A percentile compares a stretch with the other conserved stretches of the same genome.
phyloP scores from a whole-genome alignment of 352 stramenopile species.

The Elongisporangium undulatum region DNA sequence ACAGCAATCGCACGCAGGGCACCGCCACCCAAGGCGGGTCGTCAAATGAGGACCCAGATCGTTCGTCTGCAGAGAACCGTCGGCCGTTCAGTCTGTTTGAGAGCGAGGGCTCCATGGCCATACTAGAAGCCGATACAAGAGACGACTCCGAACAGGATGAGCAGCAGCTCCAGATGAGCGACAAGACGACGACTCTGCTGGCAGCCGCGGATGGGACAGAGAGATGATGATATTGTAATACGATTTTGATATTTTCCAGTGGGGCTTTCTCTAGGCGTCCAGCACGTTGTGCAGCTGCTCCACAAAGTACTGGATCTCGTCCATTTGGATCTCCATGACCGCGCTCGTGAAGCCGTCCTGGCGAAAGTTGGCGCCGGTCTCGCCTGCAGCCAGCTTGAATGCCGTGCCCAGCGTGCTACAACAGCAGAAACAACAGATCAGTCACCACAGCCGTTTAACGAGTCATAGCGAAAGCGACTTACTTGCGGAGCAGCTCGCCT shows the following conservation, averaged over 20 bases:
- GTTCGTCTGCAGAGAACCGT: background rate
- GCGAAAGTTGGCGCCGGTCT: conserved; percentile 90
- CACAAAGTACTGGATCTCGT: conserved; percentile 95
- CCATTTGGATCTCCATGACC: conserved; percentile 93
- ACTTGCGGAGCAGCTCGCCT: conserved; percentile 88
- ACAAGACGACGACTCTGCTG: background rate
- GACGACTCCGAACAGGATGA: background rate
- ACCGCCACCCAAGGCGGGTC: background rate
- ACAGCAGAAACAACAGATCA: conserved; percentile 8
- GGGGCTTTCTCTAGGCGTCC: conserved; percentile 46
- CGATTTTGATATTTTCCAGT: background rate
- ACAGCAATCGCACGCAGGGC: background rate
- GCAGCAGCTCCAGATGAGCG: background rate
- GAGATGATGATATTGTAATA: background rate
- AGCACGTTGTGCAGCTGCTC: conserved; percentile 93
- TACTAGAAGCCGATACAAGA: background rate
- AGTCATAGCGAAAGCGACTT: conserved; percentile 17
- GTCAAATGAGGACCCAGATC: background rate
- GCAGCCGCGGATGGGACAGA: background rate
- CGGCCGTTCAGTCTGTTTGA: background rate
- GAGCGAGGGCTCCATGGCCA: background rate
- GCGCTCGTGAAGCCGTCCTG: conserved; percentile 96
- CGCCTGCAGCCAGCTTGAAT: conserved; percentile 92
- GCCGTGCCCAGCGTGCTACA: conserved; percentile 87
- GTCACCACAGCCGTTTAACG: too few species aligned